Evolutionary conservation across 495 filamentous ascomycete species (phyloP), one percentile per base, ranked within the genome.

Genomic region (Articulospora tetracladia): DNA sequence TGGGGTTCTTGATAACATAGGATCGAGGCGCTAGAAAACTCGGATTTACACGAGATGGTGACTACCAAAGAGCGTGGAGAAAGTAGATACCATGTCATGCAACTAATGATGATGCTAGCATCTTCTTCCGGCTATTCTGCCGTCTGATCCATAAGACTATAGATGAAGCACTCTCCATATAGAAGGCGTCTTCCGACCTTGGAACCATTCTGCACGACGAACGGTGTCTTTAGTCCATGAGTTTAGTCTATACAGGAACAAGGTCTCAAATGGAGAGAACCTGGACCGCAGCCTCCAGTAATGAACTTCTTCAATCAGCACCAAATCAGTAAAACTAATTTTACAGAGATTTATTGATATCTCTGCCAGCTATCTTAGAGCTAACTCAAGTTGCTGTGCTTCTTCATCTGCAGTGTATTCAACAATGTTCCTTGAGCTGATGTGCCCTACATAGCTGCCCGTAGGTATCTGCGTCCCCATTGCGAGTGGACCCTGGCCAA

Each of bases 231-330:
- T 7, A 50, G 47, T 50, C 47, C 47, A 50, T 24, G 47, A 25
- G 25, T 50, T 4, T 25, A 50, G 47, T 50, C 4, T 50, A 50
- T 50, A 50, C 20, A 24, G 47, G 25, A 27, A 50, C 47, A 12
- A 50, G 47, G 47, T 50, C 17, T 50, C 47, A 50, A 24, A 50
- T 25, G 47, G 47, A 50, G 47, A 50, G 47, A 50, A 50, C 47
- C 23, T 50, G 25, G 47, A 50, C 47, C 47, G 47, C 47, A 50
- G 39, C 15, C 39, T 44, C 39, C 39, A 44, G 39, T 44, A 19
- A 44, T 44, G 39, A 44, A 44, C 8, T 44, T 44, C 39, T 44
- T 44, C 39, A 44, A 44, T 44, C 39, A 44, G 39, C 39, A 44
- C 39, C 17, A 44, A 44, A 44, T 44, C 39, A 19, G 39, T 44